Conservation (phyloP, 2,329 filamentous ascomycete genomes). For the Uncinocarpus reesii region DNA sequence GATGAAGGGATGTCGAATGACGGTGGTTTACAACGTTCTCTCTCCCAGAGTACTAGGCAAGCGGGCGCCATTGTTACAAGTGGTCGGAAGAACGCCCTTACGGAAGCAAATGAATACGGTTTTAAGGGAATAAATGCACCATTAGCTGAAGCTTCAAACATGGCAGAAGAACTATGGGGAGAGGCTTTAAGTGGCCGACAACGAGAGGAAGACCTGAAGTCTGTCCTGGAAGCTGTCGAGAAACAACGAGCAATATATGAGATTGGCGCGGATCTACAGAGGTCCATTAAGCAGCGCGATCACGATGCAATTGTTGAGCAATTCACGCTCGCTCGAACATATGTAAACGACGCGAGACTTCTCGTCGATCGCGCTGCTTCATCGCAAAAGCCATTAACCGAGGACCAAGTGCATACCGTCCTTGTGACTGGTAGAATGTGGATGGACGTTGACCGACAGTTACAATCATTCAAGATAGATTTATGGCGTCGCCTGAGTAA, state of each 20-base stretch:
- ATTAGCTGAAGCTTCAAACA: constrained; percentile 78
- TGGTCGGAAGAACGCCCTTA: constrained; percentile 73
- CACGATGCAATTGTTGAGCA: constrained; percentile 80
- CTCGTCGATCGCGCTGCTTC: constrained; percentile 51
- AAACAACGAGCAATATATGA: constrained; percentile 74
- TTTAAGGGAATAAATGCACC: constrained; percentile 80
- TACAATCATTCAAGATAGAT: constrained; percentile 77
- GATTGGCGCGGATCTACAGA: constrained; percentile 63
- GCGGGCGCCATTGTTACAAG: constrained; percentile 33
- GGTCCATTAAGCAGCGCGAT: constrained; percentile 82
- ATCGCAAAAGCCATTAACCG: constrained; percentile 50
- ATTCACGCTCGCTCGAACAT: constrained; percentile 70
- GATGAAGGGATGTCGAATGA: constrained; percentile 51
- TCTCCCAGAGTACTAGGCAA: constrained; percentile 11
- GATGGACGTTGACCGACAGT: constrained; percentile 81
- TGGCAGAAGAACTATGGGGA: constrained; percentile 96
- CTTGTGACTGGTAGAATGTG: constrained; percentile 87
- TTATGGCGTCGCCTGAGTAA: constrained; percentile 72
- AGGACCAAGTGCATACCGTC: constrained; percentile 74
- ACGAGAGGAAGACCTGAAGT: constrained; percentile 77
- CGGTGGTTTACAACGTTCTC: constrained; percentile 10
- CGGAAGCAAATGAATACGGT: constrained; percentile 87
- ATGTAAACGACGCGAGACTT: constrained; percentile 65
- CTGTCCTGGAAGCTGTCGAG: constrained; percentile 64
- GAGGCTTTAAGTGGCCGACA: constrained; percentile 84